Percentiles rank a stretch among this genome's conserved stretches.
These are phyloP conservation scores for Suillus paluster DNA, from an alignment of 768 basidiomycete species.

Conservation along the genomic window DNA sequence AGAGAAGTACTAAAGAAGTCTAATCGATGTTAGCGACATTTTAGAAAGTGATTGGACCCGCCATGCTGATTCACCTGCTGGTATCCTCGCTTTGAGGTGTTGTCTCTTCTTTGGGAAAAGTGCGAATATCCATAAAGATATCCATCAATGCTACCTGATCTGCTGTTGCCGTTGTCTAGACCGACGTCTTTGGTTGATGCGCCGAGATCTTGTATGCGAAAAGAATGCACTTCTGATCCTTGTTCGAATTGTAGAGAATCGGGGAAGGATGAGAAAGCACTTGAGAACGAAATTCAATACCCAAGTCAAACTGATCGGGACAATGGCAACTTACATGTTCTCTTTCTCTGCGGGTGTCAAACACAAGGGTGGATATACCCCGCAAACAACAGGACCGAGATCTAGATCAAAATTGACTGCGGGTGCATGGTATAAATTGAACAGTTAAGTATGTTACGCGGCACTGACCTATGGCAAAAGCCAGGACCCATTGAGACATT, in stretches of 20 bases:
- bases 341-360: conserved; percentile 71
- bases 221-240: conserved; percentile 83
- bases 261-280: conserved; percentile 92
- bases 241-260: conserved; percentile 87
- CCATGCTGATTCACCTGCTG: conserved; percentile 57
- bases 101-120: conserved; percentile 73
- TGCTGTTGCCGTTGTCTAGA: conserved; percentile 27
- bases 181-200: conserved; percentile 21
- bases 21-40: conserved; percentile 14
- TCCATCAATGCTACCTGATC: conserved; percentile 55
- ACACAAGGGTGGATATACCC: conserved; percentile 68
- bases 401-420: conserved; percentile 90
- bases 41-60: not conserved
- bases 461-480: conserved; percentile 63
- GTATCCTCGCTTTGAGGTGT: conserved; percentile 75
- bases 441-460: not conserved
- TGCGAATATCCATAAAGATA: conserved; percentile 80
- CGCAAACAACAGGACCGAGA: conserved; percentile 77
- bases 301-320: not conserved
- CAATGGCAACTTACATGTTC: conserved; percentile 70
- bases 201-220: conserved; percentile 70
- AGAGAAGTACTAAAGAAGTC: conserved; percentile 72
- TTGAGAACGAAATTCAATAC: conserved; percentile 33
- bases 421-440: not conserved
- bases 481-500: conserved; percentile 69